Percentiles rank a stretch among this genome's conserved stretches.
Conservation (phyloP, 176 grass and related monocot species). For the Aegilops bicornis region DNA sequence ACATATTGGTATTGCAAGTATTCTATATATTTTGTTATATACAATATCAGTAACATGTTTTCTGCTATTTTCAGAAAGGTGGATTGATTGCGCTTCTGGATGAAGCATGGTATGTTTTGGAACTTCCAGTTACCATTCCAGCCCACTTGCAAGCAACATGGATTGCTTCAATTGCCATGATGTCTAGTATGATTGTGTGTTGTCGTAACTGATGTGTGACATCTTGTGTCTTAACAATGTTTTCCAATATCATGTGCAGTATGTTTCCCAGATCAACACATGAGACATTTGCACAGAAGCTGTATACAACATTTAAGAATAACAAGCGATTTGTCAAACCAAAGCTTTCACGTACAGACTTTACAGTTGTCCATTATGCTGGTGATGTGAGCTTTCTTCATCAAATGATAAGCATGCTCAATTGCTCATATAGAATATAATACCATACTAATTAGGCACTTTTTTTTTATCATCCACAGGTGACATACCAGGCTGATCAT, state of each 20-base stretch:
- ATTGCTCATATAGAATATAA: constrained; percentile 29
- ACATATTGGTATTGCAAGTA: constrained; percentile 2
- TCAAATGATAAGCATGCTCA: constrained; percentile 19
- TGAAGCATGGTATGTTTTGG: constrained; percentile 92
- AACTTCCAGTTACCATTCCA: constrained; percentile 24
- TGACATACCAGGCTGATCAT: constrained; percentile 82
- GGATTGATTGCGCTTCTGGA: constrained; percentile 96
- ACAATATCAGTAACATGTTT: constrained; percentile 27
- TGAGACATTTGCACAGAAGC: constrained; percentile 96
- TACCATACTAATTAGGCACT: constrained; percentile 26
- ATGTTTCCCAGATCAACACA: constrained; percentile 99
- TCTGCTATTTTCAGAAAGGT: constrained; percentile 87
- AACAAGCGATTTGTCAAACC: constrained; percentile 93
- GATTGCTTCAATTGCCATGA: constrained; percentile 24
- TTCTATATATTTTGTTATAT: background rate
- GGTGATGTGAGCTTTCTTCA: constrained; percentile 68
- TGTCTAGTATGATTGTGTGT: constrained; percentile 10
- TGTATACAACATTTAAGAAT: constrained; percentile 89
- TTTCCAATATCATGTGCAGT: constrained; percentile 44
- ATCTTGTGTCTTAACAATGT: constrained; percentile 33
- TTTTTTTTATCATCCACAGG: constrained; percentile 49
- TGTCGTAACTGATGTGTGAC: constrained; percentile 24
- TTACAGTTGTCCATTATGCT: constrained; percentile 96
- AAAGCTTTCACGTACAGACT: constrained; percentile 96
- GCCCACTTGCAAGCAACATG: constrained; percentile 7